Evolutionary conservation across 805 yeast genomes (phyloP).

Genomic region (Yamadazyma paraphyllophila): DNA sequence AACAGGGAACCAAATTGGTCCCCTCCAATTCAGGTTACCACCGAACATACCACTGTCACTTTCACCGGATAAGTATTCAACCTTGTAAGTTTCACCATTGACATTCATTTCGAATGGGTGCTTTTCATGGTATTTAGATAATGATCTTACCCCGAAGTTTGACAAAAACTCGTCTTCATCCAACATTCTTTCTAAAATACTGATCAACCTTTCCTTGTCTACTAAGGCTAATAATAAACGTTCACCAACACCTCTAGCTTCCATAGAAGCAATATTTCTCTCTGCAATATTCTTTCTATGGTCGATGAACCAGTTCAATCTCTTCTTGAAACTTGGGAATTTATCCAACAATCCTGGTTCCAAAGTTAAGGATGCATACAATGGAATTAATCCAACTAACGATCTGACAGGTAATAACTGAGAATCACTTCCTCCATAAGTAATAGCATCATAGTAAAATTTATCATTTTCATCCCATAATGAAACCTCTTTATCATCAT

Average conservation of each 20-base stretch:
- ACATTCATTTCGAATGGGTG: conserved; percentile 85
- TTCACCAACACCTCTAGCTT: conserved; percentile 76
- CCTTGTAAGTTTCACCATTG: conserved; percentile 66
- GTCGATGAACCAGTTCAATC: conserved; percentile 80
- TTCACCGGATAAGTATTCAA: conserved; percentile 81
- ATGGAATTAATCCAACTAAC: conserved; percentile 85
- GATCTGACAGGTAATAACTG: conserved; percentile 82
- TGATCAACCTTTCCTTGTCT: conserved; percentile 70
- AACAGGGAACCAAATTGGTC: conserved; percentile 96
- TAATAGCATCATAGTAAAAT: conserved; percentile 87
- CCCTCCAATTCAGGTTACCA: conserved; percentile 96
- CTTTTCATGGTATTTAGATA: conserved; percentile 81
- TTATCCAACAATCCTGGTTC: conserved; percentile 78
- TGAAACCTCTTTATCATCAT: conserved; percentile 50
- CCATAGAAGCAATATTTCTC: conserved; percentile 85
- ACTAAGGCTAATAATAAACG: conserved; percentile 78
- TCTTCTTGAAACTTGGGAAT: conserved; percentile 78
- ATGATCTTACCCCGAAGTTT: conserved; percentile 80
- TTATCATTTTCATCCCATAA: conserved; percentile 89
- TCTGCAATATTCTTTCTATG: conserved; percentile 67
- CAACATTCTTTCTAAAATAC: conserved; percentile 75
- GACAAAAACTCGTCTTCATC: conserved; percentile 86
- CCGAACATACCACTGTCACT: conserved; percentile 93
- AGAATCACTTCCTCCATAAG: conserved; percentile 67
- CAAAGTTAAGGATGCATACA: conserved; percentile 83